These are phyloP conservation scores for Eucalyptus brandiana DNA, from an alignment of 345 rosid species.

Conservation along the genomic window DNA sequence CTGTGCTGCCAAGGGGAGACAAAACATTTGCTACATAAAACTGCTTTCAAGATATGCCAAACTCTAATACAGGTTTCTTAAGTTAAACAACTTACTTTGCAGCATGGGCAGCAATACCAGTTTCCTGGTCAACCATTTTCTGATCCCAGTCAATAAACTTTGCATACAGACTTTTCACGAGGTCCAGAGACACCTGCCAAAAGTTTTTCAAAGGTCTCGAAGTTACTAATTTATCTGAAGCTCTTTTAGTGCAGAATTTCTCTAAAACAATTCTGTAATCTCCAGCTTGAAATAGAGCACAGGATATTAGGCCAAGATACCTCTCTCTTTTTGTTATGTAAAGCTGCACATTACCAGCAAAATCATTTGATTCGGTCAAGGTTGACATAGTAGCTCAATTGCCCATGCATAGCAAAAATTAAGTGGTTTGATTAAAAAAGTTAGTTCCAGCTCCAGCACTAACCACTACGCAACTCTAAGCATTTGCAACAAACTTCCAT, in stretches of 20 bases:
- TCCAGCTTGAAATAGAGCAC: not conserved
- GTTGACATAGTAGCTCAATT: not conserved
- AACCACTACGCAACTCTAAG: not conserved
- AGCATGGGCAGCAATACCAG: slow-evolving; percentile 73
- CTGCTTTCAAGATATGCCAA: not conserved
- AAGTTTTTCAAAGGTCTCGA: not conserved
- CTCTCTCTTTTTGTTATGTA: not conserved
- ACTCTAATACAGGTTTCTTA: not conserved
- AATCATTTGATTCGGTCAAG: not conserved
- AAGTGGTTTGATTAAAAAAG: not conserved
- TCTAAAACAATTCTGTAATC: not conserved
- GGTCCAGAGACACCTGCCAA: slow-evolving; percentile 87
- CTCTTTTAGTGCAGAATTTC: not conserved
- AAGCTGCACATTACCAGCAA: not conserved
- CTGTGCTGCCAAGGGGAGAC: slow-evolving; percentile 86
- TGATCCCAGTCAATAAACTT: slow-evolving; percentile 91
- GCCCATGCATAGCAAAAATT: not conserved
- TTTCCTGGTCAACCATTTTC: slow-evolving; percentile 83
- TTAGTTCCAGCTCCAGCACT: not conserved
- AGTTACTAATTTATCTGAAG: not conserved
- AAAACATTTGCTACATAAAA: slow-evolving; percentile 3
- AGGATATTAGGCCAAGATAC: not conserved
- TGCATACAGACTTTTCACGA: slow-evolving; percentile 90
- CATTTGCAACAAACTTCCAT: not conserved
- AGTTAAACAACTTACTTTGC: slow-evolving; percentile 59